Base-by-base conservation (phyloP, 371 early-diverging fungal genomes). In the Furculomyces boomerangus region DNA sequence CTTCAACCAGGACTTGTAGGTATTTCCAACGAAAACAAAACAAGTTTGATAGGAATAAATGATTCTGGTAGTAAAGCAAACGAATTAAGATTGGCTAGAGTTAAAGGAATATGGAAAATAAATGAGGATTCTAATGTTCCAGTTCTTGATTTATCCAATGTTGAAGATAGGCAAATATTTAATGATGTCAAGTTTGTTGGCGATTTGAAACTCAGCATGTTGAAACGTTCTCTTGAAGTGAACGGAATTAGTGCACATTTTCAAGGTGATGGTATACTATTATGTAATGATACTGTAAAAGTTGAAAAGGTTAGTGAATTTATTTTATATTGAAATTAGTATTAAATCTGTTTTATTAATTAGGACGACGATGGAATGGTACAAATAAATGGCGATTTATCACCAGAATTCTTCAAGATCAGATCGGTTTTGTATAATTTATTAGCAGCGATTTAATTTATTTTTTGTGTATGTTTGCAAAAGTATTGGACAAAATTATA, bases 221-320 rank as follows among this genome's bases (percentile, higher is more conserved):
- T 94, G 57, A 78, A 80, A 45, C 66, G 77, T 16, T 58, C 81
- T 16, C 67, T 92, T 40, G 77, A 76, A 40, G 64, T 67, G 0
- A 79, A 82, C 55, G 92, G 93, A 0, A 81, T 86, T 30, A 63
- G 70, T 2, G 83, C 92, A 14, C 81, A 84, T 56, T 93, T 94
- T 58, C 80, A 77, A 51, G 76, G 77, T 18, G 87, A 86, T 35
- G 88, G 88, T 57, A 76, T 88, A 30, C 66, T 93, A 35, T 83
- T 91, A 0, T 89, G 90, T 56, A 88, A 85, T 67, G 77, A 79
- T 40, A 71, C 75, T 22, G 78, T 87, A 1, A 28, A 18, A 26
- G 32, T 49, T 24, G 49, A 49, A 49, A 49, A 49, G 49, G 49
- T 49, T 22, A 25, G 22, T 7, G 3, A 3, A 24, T 49, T 24